Evolutionary conservation across 371 early-diverging fungal species (phyloP), one percentile per base, ranked within the genome.

Genomic region (Rhizopus delemar): DNA sequence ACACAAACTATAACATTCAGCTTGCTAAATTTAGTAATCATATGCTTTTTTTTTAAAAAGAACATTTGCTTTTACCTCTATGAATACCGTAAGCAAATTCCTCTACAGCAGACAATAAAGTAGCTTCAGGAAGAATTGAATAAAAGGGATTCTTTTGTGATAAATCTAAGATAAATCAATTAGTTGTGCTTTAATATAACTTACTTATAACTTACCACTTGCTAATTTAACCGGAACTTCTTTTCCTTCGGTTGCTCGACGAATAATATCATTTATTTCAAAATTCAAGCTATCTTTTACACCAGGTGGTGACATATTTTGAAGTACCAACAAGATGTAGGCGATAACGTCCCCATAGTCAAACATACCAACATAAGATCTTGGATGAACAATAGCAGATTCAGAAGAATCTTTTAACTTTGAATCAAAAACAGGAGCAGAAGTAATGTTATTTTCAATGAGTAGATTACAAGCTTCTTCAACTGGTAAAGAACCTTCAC

Each of bases 81-180:
- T 93, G 93, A 8, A 87, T 85, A 11, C 91, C 91, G 63, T 84
- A 78, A 8, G 86, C 86, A 69, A 93, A 92, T 35, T 91, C 83
- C 51, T 85, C 87, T 5, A 87, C 84, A 8, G 87, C 84, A 35
- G 89, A 88, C 41, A 86, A 69, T 3, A 93, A 69, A 0, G 90
- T 85, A 7, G 93, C 86, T 59, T 92, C 91, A 13, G 86, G 85
- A 41, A 87, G 61, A 7, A 93, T 88, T 22, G 89, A 85, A 64
- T 91, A 92, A 64, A 93, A 93, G 5, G 94, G 93, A 59, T 93
- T 90, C 53, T 85, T 83, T 45, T 85, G 82, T n/a, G 93, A 93
- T 39, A 91, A 65, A 69, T 93, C 94, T 73, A 58, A 16, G 6
- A 33, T 12, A 15, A 28, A 34, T 28, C 4, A 43, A 28, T 9